Base-by-base conservation (phyloP, 164 flowering plant species). In the Dillenia turbinata region DNA sequence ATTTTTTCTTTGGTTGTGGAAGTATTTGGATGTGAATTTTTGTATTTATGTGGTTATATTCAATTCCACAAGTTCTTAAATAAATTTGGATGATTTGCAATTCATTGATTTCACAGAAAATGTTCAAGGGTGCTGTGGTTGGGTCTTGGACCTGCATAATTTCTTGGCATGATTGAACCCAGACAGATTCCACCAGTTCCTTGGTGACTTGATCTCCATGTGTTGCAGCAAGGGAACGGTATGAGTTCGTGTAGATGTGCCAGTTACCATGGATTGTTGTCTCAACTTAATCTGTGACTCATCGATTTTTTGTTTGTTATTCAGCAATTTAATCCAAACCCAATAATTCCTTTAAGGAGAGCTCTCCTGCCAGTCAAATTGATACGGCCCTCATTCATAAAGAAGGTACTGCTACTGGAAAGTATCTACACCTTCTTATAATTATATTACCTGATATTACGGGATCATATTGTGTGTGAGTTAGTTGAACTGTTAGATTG, bases 221-320 rank as follows among this genome's bases (percentile, higher is more conserved):
- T 91, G 97, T 55, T 15, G 1, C 5, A 77, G 75, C 83, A 85
- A 83, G 66, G 98, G 98, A 63, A 86, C 91, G 92, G 98, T 94
- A 80, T 65, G 75, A 1, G 0, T 47, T 50, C 5, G 33, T 5
- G 40, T 33, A 33, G 7, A 33, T 24, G 12, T 87, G 95, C n/a
- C n/a, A n/a, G n/a, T n/a, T n/a, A n/a, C n/a, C n/a, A n/a, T n/a
- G n/a, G n/a, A n/a, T n/a, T n/a, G n/a, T n/a, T n/a, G 1, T 9
- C 47, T 17, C 45, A 15, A 4, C 44, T 1, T 10, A 1, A 40
- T 47, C 3, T 9, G 46, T 9, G 45, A 44, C 9, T 9, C 0
- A 2, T 49, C 19, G n/a, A 26, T 24, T 24, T 15, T 14, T 54
- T 11, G 40, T 3, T 15, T 22, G n/a, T 22, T 26, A 19, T 14